Evolutionary conservation across 495 filamentous ascomycete genomes (phyloP).

Genomic region (Parathielavia appendiculata): DNA sequence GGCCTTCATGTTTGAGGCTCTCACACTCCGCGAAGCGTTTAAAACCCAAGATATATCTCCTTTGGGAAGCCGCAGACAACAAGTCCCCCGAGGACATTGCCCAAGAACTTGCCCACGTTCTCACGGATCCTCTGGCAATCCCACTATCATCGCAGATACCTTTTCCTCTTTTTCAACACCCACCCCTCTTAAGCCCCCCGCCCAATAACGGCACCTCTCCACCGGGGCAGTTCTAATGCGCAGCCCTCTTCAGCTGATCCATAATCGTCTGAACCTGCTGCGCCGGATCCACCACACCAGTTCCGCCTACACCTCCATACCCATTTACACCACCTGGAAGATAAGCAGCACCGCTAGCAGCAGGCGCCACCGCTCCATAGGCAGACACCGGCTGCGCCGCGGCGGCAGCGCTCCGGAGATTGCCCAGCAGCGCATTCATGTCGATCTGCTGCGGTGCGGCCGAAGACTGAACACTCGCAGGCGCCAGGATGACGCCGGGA

Average conservation of each 20-base stretch:
- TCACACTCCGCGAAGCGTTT: no score
- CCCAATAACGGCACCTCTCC: no score
- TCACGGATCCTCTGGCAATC: no score
- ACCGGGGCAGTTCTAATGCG: conserved; percentile 1
- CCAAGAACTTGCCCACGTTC: not conserved
- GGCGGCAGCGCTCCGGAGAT: conserved; percentile 16
- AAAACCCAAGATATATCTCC: no score
- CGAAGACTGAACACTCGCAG: conserved; percentile 25
- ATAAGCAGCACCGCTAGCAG: not conserved
- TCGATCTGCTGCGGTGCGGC: conserved; percentile 39
- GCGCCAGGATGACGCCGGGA: no score
- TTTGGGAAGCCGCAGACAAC: no score
- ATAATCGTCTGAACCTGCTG: conserved; percentile 30
- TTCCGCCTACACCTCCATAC: no score
- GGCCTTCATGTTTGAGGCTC: no score
- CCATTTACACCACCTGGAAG: conserved; percentile 12
- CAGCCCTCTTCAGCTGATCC: conserved; percentile 26
- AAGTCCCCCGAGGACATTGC: not conserved
- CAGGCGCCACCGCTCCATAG: conserved; percentile 17
- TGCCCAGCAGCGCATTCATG: conserved; percentile 28
- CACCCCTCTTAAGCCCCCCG: not conserved
- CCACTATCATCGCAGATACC: not conserved
- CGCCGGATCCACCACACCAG: conserved; percentile 18
- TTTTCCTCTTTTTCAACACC: not conserved
- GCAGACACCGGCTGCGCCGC: conserved; percentile 17